Evolutionary conservation across 2,329 filamentous ascomycete species (phyloP), one percentile per base, ranked within the genome.

Genomic region (Diaporthe velutina): DNA sequence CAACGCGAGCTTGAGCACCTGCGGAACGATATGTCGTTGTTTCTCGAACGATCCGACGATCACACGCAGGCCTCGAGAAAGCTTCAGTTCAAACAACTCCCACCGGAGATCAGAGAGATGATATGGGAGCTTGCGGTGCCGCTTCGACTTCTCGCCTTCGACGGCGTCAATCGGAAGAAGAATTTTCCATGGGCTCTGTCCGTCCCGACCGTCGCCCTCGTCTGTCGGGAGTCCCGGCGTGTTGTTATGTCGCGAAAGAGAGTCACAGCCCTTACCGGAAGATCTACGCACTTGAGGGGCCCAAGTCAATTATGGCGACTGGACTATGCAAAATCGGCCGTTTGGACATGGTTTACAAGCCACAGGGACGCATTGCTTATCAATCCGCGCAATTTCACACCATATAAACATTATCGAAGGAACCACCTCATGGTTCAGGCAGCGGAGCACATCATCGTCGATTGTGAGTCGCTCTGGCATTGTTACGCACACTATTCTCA

Each of bases 241-340:
- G 38, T 64, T 30, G 17, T 13, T 1, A 22, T 22, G 17, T 19
- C 38, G 5, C n/a, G 15, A 22, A 45, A 57, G 6, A 4, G 7
- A 7, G 1, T 33, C 28, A 10, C 28, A 8, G 17, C 6, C 6
- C 28, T 33, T 22, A 15, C 17, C 3, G 54, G 54, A 8, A 33
- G 7, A 22, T 10, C 7, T 5, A 22, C 7, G 1, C 17, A 35
- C 30, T 35, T 35, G 19, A 19, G 8, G 1, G 30, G 19, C 5
- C 30, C 54, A 5, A 57, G 30, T 35, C 54, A 57, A 35, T 64
- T 64, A 28, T 48, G 40, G 40, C 60, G 60, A n/a, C 35, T 64
- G 9, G 19, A 15, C 12, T 1, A 15, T 8, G 1, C 6, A 2
- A 0, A 12, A 1, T 3, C 2, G 12, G 13, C 3, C n/a, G 7